Evolutionary conservation across 495 filamentous ascomycete species (phyloP).

Genomic region (Penicillium alfredii): DNA sequence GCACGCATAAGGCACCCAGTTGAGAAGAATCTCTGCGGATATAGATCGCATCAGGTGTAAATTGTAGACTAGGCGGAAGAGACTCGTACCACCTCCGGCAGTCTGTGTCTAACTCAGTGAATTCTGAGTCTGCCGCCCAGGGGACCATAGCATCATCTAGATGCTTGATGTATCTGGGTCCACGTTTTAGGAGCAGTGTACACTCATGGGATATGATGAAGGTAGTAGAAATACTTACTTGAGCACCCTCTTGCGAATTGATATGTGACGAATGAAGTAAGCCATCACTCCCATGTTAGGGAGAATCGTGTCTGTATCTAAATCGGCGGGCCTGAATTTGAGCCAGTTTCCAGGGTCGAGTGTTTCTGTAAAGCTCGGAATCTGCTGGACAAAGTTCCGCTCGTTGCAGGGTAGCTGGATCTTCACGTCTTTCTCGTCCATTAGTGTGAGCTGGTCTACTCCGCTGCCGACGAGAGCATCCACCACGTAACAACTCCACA

Average conservation of each 20-base stretch:
- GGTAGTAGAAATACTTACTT: conserved; percentile 2
- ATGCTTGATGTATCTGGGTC: conserved; percentile 28
- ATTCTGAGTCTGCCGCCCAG: conserved; percentile 25
- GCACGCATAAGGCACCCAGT: conserved; percentile 24
- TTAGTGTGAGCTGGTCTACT: conserved; percentile 28
- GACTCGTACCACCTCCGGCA: conserved; percentile 26
- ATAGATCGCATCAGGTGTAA: conserved; percentile 25
- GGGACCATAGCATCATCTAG: conserved; percentile 25
- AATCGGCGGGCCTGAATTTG: conserved; percentile 17
- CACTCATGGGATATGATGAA: neutral
- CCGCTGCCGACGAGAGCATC: conserved; percentile 33
- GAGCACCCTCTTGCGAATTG: conserved; percentile 25
- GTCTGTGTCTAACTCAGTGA: conserved; percentile 20
- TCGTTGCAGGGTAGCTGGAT: conserved; percentile 34
- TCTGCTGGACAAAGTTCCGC: conserved; percentile 24
- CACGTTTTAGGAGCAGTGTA: too few relatives aligned
- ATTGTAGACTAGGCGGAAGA: conserved; percentile 24
- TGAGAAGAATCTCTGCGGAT: conserved; percentile 27
- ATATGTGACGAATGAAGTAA: conserved; percentile 26
- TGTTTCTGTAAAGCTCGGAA: conserved; percentile 25
- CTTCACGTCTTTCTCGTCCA: conserved; percentile 32
- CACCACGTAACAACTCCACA: conserved; percentile 37
- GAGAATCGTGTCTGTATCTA: conserved; percentile 7
- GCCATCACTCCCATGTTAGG: conserved; percentile 32
- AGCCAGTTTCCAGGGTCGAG: conserved; percentile 18